Percentiles rank a stretch among this genome's conserved stretches.
Conservation (phyloP, 2,329 filamentous ascomycete species). For the Cyphellophora europaea region DNA sequence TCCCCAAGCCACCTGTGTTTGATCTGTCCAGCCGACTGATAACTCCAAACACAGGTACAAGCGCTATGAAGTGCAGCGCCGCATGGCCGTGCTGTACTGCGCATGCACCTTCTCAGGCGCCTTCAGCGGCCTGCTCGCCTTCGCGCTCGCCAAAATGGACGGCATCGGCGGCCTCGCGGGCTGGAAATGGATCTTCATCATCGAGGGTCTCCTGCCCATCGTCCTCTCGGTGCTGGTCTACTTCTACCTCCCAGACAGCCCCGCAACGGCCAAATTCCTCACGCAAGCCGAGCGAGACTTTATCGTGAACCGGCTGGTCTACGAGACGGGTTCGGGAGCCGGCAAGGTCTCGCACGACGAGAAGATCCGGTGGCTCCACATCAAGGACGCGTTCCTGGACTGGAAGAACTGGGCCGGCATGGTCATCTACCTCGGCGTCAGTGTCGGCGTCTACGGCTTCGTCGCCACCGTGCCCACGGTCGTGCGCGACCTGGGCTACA, state of each 20-base stretch:
- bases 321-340: too few species aligned
- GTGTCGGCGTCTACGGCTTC: constrained; percentile 29
- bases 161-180: too few species aligned
- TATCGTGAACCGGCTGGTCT: constrained; percentile 9
- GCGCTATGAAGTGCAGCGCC: constrained; percentile 30
- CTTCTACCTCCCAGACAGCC: constrained; percentile 34
- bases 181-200: constrained; percentile 48
- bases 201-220: constrained; percentile 39
- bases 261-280: constrained; percentile 32
- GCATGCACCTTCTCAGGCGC: constrained; percentile 40
- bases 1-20: too few species aligned
- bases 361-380: too few species aligned
- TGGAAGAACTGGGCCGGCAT: too few species aligned
- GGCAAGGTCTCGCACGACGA: too few species aligned
- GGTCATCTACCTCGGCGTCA: constrained; percentile 13
- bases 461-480: constrained; percentile 28
- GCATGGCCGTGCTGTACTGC: constrained; percentile 37
- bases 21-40: too few species aligned
- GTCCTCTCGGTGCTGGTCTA: constrained; percentile 32
- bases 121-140: constrained; percentile 43
- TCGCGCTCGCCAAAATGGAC: constrained; percentile 30
- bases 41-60: constrained; percentile 50
- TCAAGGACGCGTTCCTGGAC: too few species aligned
- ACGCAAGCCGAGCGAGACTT: constrained; percentile 10
- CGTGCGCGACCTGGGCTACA: constrained; percentile 31